Evolutionary conservation across 2,329 filamentous ascomycete genomes (phyloP).

Genomic region (Pseudopithomyces maydicus): DNA sequence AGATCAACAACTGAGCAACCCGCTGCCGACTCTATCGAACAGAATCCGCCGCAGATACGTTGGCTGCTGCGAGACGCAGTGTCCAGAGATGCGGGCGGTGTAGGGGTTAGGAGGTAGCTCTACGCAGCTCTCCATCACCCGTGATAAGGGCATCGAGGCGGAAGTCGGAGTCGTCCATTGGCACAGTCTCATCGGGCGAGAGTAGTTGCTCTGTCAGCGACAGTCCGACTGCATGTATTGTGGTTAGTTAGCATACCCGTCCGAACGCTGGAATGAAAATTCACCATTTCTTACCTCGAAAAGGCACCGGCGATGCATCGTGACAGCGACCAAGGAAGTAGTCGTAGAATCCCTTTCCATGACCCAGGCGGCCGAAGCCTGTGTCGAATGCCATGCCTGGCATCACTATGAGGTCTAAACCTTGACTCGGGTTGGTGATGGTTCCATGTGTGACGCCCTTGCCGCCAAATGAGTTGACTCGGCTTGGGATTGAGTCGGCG

Average conservation of each 20-base stretch:
- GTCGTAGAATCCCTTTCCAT: slow-evolving; percentile 98
- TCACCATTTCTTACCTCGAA: slow-evolving; percentile 60
- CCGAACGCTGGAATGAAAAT: slow-evolving; percentile 19
- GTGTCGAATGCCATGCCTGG: slow-evolving; percentile 92
- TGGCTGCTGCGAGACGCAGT: background rate
- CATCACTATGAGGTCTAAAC: slow-evolving; percentile 85
- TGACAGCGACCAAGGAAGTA: slow-evolving; percentile 82
- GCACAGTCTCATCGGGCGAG: slow-evolving; percentile 67
- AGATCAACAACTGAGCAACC: slow-evolving; percentile 32
- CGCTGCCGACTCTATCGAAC: background rate
- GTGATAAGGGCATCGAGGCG: slow-evolving; percentile 77
- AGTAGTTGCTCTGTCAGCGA: slow-evolving; percentile 87
- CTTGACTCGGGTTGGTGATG: slow-evolving; percentile 33
- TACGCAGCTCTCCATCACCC: slow-evolving; percentile 65
- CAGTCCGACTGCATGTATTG: slow-evolving; percentile 66
- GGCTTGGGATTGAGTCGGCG: slow-evolving; percentile 64
- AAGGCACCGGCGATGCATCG: slow-evolving; percentile 57
- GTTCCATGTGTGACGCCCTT: slow-evolving; percentile 53
- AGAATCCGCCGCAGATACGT: too few species aligned
- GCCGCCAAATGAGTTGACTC: slow-evolving; percentile 76
- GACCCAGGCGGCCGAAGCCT: slow-evolving; percentile 76
- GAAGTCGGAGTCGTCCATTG: slow-evolving; percentile 77
- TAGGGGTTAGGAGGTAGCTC: slow-evolving; percentile 20
- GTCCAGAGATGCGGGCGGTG: background rate
- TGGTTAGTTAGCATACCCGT: slow-evolving; percentile 42